These are phyloP conservation scores for Aspergillus affinis DNA, from an alignment of 495 filamentous ascomycete species.

Conservation along the genomic window DNA sequence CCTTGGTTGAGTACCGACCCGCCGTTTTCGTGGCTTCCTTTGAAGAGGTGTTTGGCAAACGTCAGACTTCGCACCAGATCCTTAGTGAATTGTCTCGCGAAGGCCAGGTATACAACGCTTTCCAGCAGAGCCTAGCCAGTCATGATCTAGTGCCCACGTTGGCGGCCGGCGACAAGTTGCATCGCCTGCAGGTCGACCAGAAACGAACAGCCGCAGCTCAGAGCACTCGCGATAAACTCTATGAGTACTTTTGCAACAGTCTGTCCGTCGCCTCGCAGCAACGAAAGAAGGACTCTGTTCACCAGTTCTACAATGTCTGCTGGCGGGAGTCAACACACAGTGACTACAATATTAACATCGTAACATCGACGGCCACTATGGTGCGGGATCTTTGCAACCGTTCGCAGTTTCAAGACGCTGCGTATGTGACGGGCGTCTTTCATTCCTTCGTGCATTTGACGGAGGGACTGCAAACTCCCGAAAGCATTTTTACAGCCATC, in stretches of 20 bases:
- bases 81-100: slow-evolving; percentile 59
- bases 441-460: slow-evolving; percentile 59
- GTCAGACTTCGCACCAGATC: slow-evolving; percentile 48
- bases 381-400: slow-evolving; percentile 44
- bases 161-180: slow-evolving; percentile 50
- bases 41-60: slow-evolving; percentile 48
- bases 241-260: slow-evolving; percentile 56
- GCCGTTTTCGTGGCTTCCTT: slow-evolving; percentile 63
- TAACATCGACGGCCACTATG: slow-evolving; percentile 38
- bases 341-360: slow-evolving; percentile 39
- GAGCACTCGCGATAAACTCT: slow-evolving; percentile 49
- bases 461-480: slow-evolving; percentile 46
- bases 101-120: slow-evolving; percentile 57
- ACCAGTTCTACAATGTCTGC: slow-evolving; percentile 51
- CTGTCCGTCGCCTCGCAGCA: slow-evolving; percentile 44
- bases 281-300: slow-evolving; percentile 35
- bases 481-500: slow-evolving; percentile 52
- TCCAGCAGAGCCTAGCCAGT: slow-evolving; percentile 43
- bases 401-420: slow-evolving; percentile 49
- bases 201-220: slow-evolving; percentile 45
- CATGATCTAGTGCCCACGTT: slow-evolving; percentile 51
- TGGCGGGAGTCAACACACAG: slow-evolving; percentile 46
- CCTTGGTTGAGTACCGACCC: slow-evolving; percentile 35
- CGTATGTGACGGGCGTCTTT: slow-evolving; percentile 51
- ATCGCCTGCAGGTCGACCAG: slow-evolving; percentile 48